Evolutionary conservation across 768 basidiomycete species (phyloP).

Genomic region (Pleurotus sapidus): DNA sequence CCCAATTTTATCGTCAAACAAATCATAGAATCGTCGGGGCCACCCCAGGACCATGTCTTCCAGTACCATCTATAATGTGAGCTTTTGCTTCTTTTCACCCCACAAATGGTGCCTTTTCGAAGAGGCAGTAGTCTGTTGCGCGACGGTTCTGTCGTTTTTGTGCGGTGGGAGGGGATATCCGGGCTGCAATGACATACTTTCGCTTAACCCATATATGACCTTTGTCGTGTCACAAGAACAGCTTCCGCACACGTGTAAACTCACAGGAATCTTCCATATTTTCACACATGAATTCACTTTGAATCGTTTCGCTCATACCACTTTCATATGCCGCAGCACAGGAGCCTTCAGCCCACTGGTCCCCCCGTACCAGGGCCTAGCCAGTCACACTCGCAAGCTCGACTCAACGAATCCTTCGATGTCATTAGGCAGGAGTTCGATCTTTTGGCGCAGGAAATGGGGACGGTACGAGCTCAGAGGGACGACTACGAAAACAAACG

Average conservation of each 20-base stretch:
- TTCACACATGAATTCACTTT: not conserved
- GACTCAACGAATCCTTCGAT: conserved; percentile 80
- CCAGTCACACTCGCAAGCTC: conserved; percentile 32
- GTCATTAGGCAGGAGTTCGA: conserved; percentile 85
- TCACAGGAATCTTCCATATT: not conserved
- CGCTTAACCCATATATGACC: not conserved
- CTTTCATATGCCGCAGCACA: conserved; percentile 33
- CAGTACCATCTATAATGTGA: conserved; percentile 25
- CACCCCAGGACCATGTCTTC: conserved; percentile 18
- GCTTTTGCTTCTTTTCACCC: conserved; percentile 7
- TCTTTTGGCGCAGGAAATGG: conserved; percentile 61
- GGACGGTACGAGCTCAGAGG: conserved; percentile 66
- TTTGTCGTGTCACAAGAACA: not conserved
- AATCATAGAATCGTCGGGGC: not conserved
- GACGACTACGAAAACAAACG: conserved; percentile 92
- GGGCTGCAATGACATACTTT: conserved; percentile 6
- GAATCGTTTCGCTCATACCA: not conserved
- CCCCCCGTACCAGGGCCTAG: conserved; percentile 39
- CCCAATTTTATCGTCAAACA: not conserved
- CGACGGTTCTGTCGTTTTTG: no score
- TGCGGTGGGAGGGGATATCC: not conserved
- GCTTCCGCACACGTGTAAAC: conserved; percentile 1
- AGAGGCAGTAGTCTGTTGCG: no score
- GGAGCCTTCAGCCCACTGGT: conserved; percentile 51
- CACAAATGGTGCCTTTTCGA: no score